Conservation (phyloP, 169 alveolate genomes). For the Pseudocohnilembus persalinus region DNA sequence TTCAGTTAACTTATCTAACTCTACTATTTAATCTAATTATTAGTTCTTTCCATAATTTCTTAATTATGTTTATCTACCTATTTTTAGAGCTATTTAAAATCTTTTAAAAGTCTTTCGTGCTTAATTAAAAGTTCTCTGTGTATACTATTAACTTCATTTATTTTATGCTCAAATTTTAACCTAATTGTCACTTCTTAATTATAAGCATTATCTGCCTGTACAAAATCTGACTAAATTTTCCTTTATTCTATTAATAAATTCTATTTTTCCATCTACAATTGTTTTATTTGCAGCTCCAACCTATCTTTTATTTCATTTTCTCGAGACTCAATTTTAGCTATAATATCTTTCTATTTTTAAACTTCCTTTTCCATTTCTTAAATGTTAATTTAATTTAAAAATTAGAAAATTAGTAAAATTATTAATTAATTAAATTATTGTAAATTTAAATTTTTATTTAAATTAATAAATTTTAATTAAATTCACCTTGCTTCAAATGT, state of each 20-base stretch:
- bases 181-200: constrained; percentile 69
- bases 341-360: not conserved
- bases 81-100: not conserved
- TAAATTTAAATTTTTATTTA: too few species aligned
- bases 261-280: not conserved
- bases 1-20: too few species aligned
- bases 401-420: too few species aligned
- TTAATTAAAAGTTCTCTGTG: constrained; percentile 53
- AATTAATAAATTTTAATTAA: too few species aligned
- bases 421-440: too few species aligned
- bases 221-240: constrained; percentile 44
- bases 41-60: too few species aligned
- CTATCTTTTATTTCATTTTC: not conserved
- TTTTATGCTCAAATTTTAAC: constrained; percentile 64
- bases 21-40: too few species aligned
- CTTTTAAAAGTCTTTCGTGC: constrained; percentile 5
- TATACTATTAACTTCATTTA: constrained; percentile 62
- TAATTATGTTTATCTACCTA: too few species aligned
- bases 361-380: not conserved
- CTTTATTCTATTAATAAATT: not conserved
- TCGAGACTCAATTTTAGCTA: not conserved
- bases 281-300: not conserved
- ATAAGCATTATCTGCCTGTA: constrained; percentile 33
- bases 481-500: not conserved
- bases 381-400: too few species aligned